Evolutionary conservation across 1,284 basidiomycete genomes (phyloP), one percentile per base, ranked within the genome.

Genomic region (Calocybe gambosa): DNA sequence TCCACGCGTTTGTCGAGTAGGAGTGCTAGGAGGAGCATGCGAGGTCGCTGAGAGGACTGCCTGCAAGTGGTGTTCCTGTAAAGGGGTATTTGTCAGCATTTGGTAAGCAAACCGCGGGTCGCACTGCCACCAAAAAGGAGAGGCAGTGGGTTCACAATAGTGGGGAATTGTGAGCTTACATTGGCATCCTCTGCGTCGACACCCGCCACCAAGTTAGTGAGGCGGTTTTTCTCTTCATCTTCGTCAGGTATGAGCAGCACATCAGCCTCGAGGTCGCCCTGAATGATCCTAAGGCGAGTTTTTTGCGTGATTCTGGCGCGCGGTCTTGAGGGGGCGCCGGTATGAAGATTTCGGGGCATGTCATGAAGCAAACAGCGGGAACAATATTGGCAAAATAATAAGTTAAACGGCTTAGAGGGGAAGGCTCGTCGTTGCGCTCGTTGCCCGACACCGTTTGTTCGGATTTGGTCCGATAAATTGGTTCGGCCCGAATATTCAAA

Each of bases 61-160:
- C 68, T 94, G 92, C 25, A 96, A 67, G 65, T 95, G 93, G 62
- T 94, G 89, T 77, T 96, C 93, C 91, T 94, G 73, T 54, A 50
- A 53, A 15, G 13, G 13, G 8, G 52, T 53, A 38, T 83, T 68
- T 69, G 78, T 85, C 73, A 86, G 77, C 75, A 73, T 73, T 77
- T 71, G 62, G 63, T 70, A 57, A 67, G 60, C 61, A 67, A 55
- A 58, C 68, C 68, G 61, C 64, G 67, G 65, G 55, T 61, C 63
- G 65, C 71, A 74, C 70, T 60, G 70, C 70, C 68, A 71, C 69
- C 55, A 58, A 59, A 62, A 62, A 63, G 62, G 55, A 62, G 57
- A 63, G 62, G 64, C n/a, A 62, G 65, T 64, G 64, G 63, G 62
- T 25, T 54, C 15, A 44, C 49, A 56, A 57, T 54, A 48, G 46